Evolutionary conservation across 73 alveolate species (phyloP), one percentile per base, ranked within the genome.

Genomic region (Urostyla sp.): DNA sequence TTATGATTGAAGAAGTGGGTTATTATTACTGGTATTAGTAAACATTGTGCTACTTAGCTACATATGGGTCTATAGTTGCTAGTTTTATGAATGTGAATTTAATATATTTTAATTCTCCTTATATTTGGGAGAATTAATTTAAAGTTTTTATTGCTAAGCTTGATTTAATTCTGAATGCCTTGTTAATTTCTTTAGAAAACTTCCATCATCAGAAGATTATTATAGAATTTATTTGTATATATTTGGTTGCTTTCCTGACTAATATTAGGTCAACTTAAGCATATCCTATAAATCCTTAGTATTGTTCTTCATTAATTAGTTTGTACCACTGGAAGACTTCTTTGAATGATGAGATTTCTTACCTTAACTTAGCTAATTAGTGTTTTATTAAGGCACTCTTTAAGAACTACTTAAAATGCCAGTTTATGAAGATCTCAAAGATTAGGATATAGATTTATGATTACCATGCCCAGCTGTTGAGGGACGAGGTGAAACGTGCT

Each of bases 391-490:
- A 24, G 37, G 30, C 43, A 38, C n/a, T 40, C 79, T 63, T 23
- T 63, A 43, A 21, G 79, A 13, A 1, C 61, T 43, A 7, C 61
- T 43, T 1, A 63, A 50, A 63, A 35, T 58, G 60, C 8, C 21
- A 2, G 37, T 20, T 5, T 59, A 36, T 30, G 49, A 18, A 8
- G 45, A 24, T 3, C 48, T 5, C 35, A 43, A 40, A 13, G 79
- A 63, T 2, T 57, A 63, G 11, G 79, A 35, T 63, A 43, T 63
- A 1, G 38, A 20, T 20, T 35, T 15, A 1, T 7, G 13, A 23
- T 63, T 43, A n/a, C 79, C 79, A 40, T 63, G 50, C 10, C 79
- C 79, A 10, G 79, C 79, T 63, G 79, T 63, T 7, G 60, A 38
- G 3, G 79, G 79, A 13, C 79, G 37, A 7, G 79, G 79, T 20